A percentile compares a stretch with the other conserved stretches of the same genome.
These are phyloP conservation scores for Chlorella sp. DNA, from an alignment of 139 green algal species.

Conservation along the genomic window DNA sequence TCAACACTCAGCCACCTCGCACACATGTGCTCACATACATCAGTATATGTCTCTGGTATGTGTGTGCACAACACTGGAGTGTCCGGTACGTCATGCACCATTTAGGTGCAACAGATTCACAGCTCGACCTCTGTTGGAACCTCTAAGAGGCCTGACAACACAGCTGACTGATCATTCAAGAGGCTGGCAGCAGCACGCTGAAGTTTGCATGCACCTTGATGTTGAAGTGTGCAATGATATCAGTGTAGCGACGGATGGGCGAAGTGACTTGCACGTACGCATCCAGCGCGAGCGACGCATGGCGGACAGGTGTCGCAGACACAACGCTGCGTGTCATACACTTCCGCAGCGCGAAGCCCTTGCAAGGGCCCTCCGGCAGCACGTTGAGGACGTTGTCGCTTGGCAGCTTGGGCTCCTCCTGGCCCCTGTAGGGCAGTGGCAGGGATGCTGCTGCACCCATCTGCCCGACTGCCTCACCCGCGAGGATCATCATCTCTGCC, in stretches of 20 bases:
- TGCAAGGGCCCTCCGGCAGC: background rate
- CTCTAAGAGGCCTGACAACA: background rate
- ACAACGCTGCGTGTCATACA: constrained; percentile 66
- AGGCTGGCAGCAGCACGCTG: background rate
- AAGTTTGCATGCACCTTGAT: background rate
- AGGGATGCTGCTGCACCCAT: constrained; percentile 26
- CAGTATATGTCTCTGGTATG: no score
- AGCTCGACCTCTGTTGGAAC: background rate
- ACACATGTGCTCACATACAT: no score
- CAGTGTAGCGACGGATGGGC: constrained; percentile 54
- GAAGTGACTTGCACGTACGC: constrained; percentile 75
- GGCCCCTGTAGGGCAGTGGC: constrained; percentile 47
- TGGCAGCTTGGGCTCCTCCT: constrained; percentile 34
- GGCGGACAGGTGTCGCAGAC: constrained; percentile 23
- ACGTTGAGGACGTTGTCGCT: constrained; percentile 1
- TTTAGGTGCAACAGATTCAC: background rate
- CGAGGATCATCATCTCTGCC: constrained; percentile 86
- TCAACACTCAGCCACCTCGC: no score
- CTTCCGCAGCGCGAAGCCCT: constrained; percentile 25
- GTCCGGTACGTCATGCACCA: background rate
- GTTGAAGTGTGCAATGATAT: background rate
- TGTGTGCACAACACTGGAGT: background rate
- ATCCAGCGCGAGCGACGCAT: constrained; percentile 63
- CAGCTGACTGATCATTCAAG: no score
- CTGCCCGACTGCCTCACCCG: constrained; percentile 46